Conservation (phyloP, 768 basidiomycete species). For the Amanita pallidorosea region DNA sequence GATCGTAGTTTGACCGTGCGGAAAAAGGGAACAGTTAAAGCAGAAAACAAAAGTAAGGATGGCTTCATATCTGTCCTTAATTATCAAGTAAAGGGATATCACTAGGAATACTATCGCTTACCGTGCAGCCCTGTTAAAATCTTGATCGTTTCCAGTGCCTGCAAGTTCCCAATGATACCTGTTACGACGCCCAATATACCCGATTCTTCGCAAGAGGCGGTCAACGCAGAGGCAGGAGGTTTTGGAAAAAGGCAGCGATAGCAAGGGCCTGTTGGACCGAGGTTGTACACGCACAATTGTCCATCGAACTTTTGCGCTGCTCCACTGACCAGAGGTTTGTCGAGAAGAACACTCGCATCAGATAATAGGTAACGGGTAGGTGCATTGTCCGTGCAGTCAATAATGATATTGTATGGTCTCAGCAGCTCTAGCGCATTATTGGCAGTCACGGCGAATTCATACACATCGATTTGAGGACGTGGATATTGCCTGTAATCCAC, state of each 20-base stretch:
- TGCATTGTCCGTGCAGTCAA: slow-evolving; percentile 94
- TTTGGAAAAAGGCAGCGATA: slow-evolving; percentile 90
- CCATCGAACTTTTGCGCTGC: slow-evolving; percentile 85
- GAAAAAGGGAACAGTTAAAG: slow-evolving; percentile 60
- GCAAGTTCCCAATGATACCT: slow-evolving; percentile 81
- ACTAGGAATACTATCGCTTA: slow-evolving; percentile 13
- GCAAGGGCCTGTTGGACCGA: slow-evolving; percentile 67
- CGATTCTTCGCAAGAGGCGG: slow-evolving; percentile 77
- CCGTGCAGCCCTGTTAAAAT: slow-evolving; percentile 60
- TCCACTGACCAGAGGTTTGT: slow-evolving; percentile 83
- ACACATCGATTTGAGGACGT: slow-evolving; percentile 43
- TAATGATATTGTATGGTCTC: slow-evolving; percentile 56
- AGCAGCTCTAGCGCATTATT: slow-evolving; percentile 58
- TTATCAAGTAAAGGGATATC: background rate
- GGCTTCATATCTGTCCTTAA: slow-evolving; percentile 41
- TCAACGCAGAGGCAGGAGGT: slow-evolving; percentile 51
- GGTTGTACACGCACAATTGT: slow-evolving; percentile 69
- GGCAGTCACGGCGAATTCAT: slow-evolving; percentile 42
- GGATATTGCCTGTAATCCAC: slow-evolving; percentile 58
- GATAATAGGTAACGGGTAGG: slow-evolving; percentile 90
- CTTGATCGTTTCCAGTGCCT: slow-evolving; percentile 85
- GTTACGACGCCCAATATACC: slow-evolving; percentile 86
- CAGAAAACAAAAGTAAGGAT: slow-evolving; percentile 64
- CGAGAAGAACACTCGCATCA: slow-evolving; percentile 66
- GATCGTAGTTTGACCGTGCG: slow-evolving; percentile 74